phyloP scores from a whole-genome alignment of 306 rosid genomes.

The Dryas alaskensis region DNA sequence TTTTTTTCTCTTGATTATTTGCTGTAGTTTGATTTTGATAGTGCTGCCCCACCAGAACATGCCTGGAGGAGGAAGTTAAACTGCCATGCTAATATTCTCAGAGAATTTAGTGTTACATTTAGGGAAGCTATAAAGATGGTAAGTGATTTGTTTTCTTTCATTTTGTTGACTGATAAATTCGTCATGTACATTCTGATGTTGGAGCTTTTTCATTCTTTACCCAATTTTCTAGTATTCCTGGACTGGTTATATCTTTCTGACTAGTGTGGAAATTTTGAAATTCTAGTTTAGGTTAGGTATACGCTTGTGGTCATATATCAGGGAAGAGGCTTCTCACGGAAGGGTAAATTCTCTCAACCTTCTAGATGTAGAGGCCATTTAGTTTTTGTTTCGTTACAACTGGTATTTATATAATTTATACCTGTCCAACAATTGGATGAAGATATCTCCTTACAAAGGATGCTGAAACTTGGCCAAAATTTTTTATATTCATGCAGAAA shows the following conservation, averaged over 20 bases:
- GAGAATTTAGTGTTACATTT: slow-evolving; percentile 90
- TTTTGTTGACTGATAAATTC: not conserved
- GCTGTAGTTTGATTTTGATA: slow-evolving; percentile 82
- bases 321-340: slow-evolving; percentile 99
- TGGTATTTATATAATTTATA: not conserved
- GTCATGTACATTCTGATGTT: slow-evolving; percentile 10
- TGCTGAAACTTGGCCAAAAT: slow-evolving; percentile 22
- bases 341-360: slow-evolving; percentile 61
- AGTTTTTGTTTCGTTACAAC: not conserved
- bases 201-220: not conserved
- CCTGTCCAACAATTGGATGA: slow-evolving; percentile 2
- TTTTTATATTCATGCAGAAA: slow-evolving; percentile 57
- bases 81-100: slow-evolving; percentile 89
- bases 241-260: slow-evolving; percentile 6
- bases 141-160: slow-evolving; percentile 33
- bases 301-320: slow-evolving; percentile 94
- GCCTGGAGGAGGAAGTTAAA: slow-evolving; percentile 97
- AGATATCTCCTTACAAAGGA: not conserved
- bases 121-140: slow-evolving; percentile 93
- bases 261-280: slow-evolving; percentile 18
- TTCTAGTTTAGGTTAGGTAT: slow-evolving; percentile 79
- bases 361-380: slow-evolving; percentile 12
- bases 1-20: slow-evolving; percentile 15
- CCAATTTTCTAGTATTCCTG: not conserved
- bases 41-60: slow-evolving; percentile 94